Base-by-base conservation (phyloP, 176 grass and related monocot genomes). In the Oryza australiensis region DNA sequence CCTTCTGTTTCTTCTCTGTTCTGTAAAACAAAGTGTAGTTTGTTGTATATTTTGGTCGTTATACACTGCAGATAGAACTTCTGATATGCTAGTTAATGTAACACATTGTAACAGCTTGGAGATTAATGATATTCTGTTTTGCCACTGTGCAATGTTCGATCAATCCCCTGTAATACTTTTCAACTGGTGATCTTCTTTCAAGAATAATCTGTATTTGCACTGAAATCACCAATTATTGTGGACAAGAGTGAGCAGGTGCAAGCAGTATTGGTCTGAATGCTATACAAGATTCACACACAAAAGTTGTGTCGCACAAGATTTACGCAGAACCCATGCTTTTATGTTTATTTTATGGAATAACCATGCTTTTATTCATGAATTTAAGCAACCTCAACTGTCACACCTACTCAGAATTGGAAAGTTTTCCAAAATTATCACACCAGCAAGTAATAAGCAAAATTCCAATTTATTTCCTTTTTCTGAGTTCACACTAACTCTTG, bases 221-320 rank as follows among this genome's bases (percentile, higher is more conserved):
- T 26, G 9, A 46, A 60, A n/a, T 26, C 2, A 2, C 30, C 65
- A 30, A 74, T n/a, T 32, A 37, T 55, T 79, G 26, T 86, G 59
- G 65, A 11, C 66, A 70, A 80, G 46, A 80, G n/a, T 80, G 68
- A 70, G 32, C 16, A 32, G 42, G 43, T 49, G 22, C 57, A 79
- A 72, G 29, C 16, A 20, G 43, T 16, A 12, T 33, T 74, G 12
- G 6, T 45, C 70, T 80, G 4, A 66, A 64, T 29, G 59, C 46
- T 49, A 13, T 80, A 18, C 4, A 18, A n/a, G n/a, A n/a, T n/a
- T n/a, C n/a, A 53, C 64, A 68, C 48, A 46, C 38, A 40, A 40
- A 40, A 40, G 38, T 66, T 26, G 65, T 23, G 42, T 41, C 10
- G 32, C 29, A 67, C 66, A 41, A 22, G 26, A 66, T 41, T 42